Percentiles rank a stretch among this genome's conserved stretches.
Evolutionary conservation across 305 asterid genomes (phyloP).

Genomic region (Nicotiana rustica): DNA sequence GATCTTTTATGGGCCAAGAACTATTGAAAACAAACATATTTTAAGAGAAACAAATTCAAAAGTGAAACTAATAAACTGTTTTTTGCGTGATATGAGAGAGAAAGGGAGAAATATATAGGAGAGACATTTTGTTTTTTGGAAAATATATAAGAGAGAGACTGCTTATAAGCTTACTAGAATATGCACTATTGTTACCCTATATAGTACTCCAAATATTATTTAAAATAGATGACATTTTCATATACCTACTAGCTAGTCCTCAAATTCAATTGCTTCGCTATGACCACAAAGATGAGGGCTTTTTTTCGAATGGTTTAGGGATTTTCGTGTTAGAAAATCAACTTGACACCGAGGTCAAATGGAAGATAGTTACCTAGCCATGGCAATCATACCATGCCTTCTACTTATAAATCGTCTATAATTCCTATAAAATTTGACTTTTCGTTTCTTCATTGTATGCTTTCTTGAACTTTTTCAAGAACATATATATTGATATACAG

Average conservation of each 20-base stretch:
- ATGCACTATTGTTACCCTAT: neutral
- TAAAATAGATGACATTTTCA: neutral
- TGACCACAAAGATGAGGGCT: slow-evolving; percentile 21
- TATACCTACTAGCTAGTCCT: neutral
- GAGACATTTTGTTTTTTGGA: neutral
- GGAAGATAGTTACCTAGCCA: neutral
- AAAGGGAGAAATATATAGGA: slow-evolving; percentile 38
- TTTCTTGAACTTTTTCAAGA: neutral
- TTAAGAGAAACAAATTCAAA: slow-evolving; percentile 25
- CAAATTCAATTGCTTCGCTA: neutral
- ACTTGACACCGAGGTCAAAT: neutral
- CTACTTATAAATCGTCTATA: neutral
- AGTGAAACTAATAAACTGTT: slow-evolving; percentile 44
- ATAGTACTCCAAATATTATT: neutral
- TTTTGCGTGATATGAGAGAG: slow-evolving; percentile 56
- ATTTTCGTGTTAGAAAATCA: neutral
- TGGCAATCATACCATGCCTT: neutral
- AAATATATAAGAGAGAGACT: slow-evolving; percentile 34
- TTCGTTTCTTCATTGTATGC: neutral
- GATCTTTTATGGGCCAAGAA: slow-evolving; percentile 53
- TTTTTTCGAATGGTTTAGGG: neutral
- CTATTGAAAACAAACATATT: slow-evolving; percentile 40
- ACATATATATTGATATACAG: neutral
- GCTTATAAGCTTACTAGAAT: slow-evolving; percentile 29
- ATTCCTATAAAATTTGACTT: neutral